Evolutionary conservation across 169 alveolate genomes (phyloP).

Genomic region (Theileria sp.): DNA sequence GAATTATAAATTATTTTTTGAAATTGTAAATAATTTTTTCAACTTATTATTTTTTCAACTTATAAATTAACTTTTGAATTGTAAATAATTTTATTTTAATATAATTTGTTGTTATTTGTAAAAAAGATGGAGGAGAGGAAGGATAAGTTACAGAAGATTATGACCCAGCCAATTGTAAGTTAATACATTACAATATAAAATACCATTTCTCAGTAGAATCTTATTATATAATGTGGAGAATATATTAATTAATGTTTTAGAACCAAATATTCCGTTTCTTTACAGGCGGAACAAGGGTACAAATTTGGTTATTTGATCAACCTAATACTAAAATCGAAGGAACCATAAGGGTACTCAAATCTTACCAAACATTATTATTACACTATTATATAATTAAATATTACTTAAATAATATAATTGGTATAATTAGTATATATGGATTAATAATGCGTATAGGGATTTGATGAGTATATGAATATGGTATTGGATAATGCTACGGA

Average conservation of each 20-base stretch:
- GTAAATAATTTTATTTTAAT: not conserved
- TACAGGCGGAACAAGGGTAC: conserved; percentile 88
- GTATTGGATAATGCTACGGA: conserved; percentile 93
- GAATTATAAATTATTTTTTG: not conserved
- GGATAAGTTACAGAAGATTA: conserved; percentile 83
- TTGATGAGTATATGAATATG: conserved; percentile 95
- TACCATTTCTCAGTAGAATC: not conserved
- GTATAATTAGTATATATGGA: no score
- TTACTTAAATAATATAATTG: not conserved
- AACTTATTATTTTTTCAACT: not conserved
- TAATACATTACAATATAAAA: not conserved
- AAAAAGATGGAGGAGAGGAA: conserved; percentile 69
- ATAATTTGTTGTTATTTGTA: no score
- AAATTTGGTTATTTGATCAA: conserved; percentile 92
- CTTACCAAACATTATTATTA: not conserved
- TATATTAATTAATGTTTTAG: conserved; percentile 32
- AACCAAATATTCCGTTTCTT: conserved; percentile 91
- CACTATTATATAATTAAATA: not conserved
- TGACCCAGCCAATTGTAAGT: conserved; percentile 88
- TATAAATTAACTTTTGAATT: no score
- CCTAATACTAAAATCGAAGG: conserved; percentile 89
- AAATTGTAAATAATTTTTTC: not conserved
- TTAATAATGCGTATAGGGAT: conserved; percentile 84
- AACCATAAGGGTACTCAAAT: conserved; percentile 80
- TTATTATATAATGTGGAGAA: not conserved